Evolutionary conservation across 441 rosid genomes (phyloP).

Genomic region (Populus trichocarpa): DNA sequence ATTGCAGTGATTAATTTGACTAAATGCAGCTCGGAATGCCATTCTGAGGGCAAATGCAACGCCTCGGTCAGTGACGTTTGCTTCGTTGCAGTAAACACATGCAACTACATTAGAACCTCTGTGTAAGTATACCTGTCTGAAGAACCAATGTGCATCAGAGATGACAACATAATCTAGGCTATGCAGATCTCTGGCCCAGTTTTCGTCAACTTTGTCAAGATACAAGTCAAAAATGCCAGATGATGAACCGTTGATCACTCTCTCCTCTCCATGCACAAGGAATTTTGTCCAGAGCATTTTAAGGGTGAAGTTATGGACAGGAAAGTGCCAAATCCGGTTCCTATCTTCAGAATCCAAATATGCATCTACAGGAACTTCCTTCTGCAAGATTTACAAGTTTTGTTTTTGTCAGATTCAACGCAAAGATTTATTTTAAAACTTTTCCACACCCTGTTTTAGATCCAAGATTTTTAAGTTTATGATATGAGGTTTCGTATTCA

Average conservation of each 20-base stretch:
- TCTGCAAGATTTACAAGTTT: conserved; percentile 37
- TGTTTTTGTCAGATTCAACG: neutral
- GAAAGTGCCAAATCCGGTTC: conserved; percentile 66
- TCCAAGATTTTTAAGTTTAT: neutral
- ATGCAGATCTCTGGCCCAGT: conserved; percentile 48
- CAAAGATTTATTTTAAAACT: neutral
- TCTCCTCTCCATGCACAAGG: conserved; percentile 52
- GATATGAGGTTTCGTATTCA: neutral
- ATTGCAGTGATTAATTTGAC: conserved; percentile 33
- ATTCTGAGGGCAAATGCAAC: conserved; percentile 39
- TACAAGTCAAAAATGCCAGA: conserved; percentile 48
- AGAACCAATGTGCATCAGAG: conserved; percentile 83
- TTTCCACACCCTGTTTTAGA: neutral
- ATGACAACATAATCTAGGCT: conserved; percentile 52
- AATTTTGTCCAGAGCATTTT: conserved; percentile 63
- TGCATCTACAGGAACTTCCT: conserved; percentile 47
- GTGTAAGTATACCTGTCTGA: conserved; percentile 56
- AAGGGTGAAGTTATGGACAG: conserved; percentile 57
- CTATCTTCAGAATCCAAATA: conserved; percentile 56
- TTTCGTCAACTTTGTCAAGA: conserved; percentile 41
- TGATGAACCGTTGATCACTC: conserved; percentile 39
- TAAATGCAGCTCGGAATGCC: conserved; percentile 41
- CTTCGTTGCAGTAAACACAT: conserved; percentile 62
- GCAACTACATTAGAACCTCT: conserved; percentile 36
- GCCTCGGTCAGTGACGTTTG: conserved; percentile 41